Evolutionary conservation across 345 rosid species (phyloP).

Genomic region (Melastoma malabathricum): DNA sequence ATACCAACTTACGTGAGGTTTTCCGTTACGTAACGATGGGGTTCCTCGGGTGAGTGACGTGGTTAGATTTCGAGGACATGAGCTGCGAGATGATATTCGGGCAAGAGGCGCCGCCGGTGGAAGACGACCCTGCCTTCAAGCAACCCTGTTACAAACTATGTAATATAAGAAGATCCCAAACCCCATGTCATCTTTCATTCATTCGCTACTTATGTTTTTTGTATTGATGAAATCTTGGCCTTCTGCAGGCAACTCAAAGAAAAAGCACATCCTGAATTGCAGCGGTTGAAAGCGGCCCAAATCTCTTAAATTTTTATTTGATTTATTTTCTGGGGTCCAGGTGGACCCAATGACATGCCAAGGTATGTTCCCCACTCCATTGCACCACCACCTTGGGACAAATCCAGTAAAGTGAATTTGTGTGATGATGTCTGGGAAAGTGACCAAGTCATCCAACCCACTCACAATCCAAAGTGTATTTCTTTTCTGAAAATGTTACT

Average conservation of each 20-base stretch:
- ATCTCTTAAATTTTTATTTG: too few species aligned
- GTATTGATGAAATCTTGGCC: constrained; percentile 1
- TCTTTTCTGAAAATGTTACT: too few species aligned
- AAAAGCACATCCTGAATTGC: constrained; percentile 40
- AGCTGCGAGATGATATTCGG: constrained; percentile 94
- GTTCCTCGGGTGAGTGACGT: too few species aligned
- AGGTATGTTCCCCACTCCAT: neutral
- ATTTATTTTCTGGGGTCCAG: too few species aligned
- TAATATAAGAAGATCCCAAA: constrained; percentile 19
- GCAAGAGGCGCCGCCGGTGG: constrained; percentile 50
- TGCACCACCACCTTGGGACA: too few species aligned
- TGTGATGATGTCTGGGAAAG: too few species aligned
- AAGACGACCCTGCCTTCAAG: constrained; percentile 67
- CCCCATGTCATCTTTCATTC: neutral
- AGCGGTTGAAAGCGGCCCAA: constrained; percentile 5
- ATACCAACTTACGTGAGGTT: too few species aligned
- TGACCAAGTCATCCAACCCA: constrained; percentile 16
- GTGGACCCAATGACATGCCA: constrained; percentile 4
- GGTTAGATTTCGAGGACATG: constrained; percentile 92
- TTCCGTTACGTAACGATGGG: neutral
- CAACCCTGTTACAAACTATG: constrained; percentile 82
- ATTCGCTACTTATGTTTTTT: neutral
- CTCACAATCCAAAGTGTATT: constrained; percentile 13
- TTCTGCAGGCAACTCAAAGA: constrained; percentile 54
- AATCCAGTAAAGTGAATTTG: too few species aligned